A percentile compares a stretch with the other conserved stretches of the same genome.
These are phyloP conservation scores for Monosporascus sp. DNA, from an alignment of 2,329 filamentous ascomycete genomes.

Conservation along the genomic window DNA sequence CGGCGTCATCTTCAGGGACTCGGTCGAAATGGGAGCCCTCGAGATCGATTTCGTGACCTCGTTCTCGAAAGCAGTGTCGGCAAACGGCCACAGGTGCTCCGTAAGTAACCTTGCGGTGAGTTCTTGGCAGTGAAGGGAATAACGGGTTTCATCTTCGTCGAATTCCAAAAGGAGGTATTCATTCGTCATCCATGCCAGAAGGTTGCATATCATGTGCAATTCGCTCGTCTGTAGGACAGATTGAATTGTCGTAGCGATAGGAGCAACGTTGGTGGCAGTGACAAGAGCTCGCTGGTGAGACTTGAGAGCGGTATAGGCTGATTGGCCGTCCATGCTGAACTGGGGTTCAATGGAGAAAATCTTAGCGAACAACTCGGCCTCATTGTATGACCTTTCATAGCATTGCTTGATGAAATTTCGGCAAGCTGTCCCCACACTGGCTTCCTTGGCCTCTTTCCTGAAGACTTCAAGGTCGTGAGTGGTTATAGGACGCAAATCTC, in stretches of 20 bases:
- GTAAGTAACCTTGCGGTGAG: constrained; percentile 51
- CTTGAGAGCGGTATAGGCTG: constrained; percentile 48
- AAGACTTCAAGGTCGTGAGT: constrained; percentile 53
- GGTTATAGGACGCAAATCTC: constrained; percentile 46
- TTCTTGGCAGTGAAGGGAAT: constrained; percentile 49
- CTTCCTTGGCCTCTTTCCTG: constrained; percentile 44
- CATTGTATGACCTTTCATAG: constrained; percentile 54
- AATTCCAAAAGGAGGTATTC: constrained; percentile 53
- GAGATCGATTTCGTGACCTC: constrained; percentile 53
- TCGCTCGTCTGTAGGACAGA: constrained; percentile 42
- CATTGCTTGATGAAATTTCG: constrained; percentile 56
- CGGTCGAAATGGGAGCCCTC: constrained; percentile 41
- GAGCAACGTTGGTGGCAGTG: constrained; percentile 50
- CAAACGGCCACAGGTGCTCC: constrained; percentile 54
- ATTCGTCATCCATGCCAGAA: constrained; percentile 54
- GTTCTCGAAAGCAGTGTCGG: constrained; percentile 49
- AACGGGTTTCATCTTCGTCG: constrained; percentile 51
- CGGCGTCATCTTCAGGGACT: constrained; percentile 46
- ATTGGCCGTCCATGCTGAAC: constrained; percentile 44
- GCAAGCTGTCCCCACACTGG: constrained; percentile 49
- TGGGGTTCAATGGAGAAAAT: constrained; percentile 53
- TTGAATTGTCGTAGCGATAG: constrained; percentile 47
- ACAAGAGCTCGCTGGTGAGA: constrained; percentile 45
- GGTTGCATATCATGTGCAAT: constrained; percentile 47
- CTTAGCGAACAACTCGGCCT: constrained; percentile 47